Evolutionary conservation across 148 eudicot species (phyloP), one percentile per base, ranked within the genome.

Genomic region (Chenopodium formosanum): DNA sequence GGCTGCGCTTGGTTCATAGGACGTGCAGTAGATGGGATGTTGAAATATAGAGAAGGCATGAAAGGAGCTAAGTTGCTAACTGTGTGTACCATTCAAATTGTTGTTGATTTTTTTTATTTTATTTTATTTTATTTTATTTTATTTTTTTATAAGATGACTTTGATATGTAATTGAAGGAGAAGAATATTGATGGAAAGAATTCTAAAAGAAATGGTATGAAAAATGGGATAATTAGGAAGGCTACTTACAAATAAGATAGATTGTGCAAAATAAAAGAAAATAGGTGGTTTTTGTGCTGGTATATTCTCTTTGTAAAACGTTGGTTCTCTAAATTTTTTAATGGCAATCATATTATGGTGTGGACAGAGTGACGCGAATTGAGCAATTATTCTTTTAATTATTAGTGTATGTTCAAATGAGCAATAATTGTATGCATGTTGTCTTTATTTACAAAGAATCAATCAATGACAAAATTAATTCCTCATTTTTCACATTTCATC

Each of bases 81-180:
- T 7, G 70, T 77, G 44, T 40, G 79, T 77, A 77, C 34, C 79
- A 77, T 77, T 62, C 70, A 77, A 63, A 50, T 70, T 62, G 46
- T 60, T 7, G 10, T 75, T 53, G 58, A 10, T 1, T 0, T 13
- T 75, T 3, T 34, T 34, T 34, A 2, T 1, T 0, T 56, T 53
- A 1, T 20, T 75, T 53, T n/a, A n/a, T n/a, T n/a, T n/a, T n/a
- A n/a, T n/a, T n/a, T n/a, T n/a, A n/a, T n/a, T n/a, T n/a, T n/a
- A n/a, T 17, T 53, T 31, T 10, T 9, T 75, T 56, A 2, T 75
- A 9, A 2, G 67, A 25, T 56, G 47, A 52, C 19, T 60, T 5
- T 31, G 17, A 32, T 9, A 19, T 14, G 9, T 8, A 53, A 27
- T 8, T 72, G 22, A 40, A 2, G 65, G 25, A 27, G 10, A 4